Conservation (phyloP, 75 land plant species). For the Cunninghamia lanceolata region DNA sequence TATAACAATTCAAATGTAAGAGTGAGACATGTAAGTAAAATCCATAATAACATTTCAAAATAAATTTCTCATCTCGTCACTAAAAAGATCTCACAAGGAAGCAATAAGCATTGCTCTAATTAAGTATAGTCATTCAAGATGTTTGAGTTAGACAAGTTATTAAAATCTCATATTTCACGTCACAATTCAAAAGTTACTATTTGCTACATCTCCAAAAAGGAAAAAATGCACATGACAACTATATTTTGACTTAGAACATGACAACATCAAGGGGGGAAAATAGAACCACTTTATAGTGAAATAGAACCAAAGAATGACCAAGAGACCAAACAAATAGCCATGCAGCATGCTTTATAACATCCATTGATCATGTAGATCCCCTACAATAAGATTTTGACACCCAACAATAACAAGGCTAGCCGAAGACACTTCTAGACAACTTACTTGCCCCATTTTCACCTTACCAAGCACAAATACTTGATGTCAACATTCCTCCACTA, state of each 20-base stretch:
- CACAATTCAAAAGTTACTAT: not conserved
- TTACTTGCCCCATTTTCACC: not conserved
- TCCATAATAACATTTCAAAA: not conserved
- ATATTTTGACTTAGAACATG: not conserved
- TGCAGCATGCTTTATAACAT: not conserved
- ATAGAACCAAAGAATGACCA: not conserved
- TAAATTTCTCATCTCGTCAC: not conserved
- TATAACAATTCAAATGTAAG: not conserved
- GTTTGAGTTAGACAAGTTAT: not conserved
- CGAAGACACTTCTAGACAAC: not conserved
- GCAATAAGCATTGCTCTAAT: not conserved
- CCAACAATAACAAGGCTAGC: not conserved
- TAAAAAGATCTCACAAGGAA: not conserved
- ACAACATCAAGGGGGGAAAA: not conserved
- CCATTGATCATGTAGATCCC: not conserved
- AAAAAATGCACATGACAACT: not conserved
- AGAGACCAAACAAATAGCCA: not conserved
- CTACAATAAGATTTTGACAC: no score
- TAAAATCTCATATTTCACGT: not conserved
- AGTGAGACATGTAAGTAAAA: not conserved
- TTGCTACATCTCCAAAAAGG: not conserved
- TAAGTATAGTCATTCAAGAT: not conserved
- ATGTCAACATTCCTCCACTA: not conserved
- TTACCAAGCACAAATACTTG: not conserved
- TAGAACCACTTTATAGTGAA: not conserved